phyloP scores from a whole-genome alignment of 2,329 filamentous ascomycete genomes.

The Penicillium sp. region DNA sequence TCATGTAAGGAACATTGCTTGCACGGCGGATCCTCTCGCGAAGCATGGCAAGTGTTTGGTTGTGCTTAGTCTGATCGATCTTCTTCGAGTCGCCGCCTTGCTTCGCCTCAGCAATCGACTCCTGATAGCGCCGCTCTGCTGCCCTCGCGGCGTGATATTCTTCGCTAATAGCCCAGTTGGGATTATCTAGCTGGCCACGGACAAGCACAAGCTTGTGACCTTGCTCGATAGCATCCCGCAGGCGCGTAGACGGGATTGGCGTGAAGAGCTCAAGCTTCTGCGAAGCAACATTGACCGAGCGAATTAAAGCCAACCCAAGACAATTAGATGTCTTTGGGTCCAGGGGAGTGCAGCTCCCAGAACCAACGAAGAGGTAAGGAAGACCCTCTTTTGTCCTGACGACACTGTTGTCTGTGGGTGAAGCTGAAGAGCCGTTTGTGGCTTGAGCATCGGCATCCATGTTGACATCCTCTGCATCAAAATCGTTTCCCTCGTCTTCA shows the following conservation, averaged over 20 bases:
- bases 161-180: conserved; percentile 47
- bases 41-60: conserved; percentile 26
- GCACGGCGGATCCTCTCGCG: conserved; percentile 37
- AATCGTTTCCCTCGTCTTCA: conserved; percentile 7
- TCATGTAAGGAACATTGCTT: conserved; percentile 44
- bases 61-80: conserved; percentile 15
- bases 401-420: conserved; percentile 24
- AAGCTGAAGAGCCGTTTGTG: neutral
- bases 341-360: conserved; percentile 43
- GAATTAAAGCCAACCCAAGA: conserved; percentile 52
- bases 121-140: conserved; percentile 34
- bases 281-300: conserved; percentile 39
- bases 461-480: conserved; percentile 17
- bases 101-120: conserved; percentile 20
- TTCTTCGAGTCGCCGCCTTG: conserved; percentile 13
- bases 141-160: conserved; percentile 42
- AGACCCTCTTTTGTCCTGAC: conserved; percentile 47
- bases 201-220: conserved; percentile 48
- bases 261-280: conserved; percentile 50
- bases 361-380: conserved; percentile 51
- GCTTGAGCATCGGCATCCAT: conserved; percentile 17
- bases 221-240: conserved; percentile 34
- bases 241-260: conserved; percentile 39
- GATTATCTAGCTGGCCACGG: conserved; percentile 46
- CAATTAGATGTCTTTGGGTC: conserved; percentile 49